Conservation (phyloP, 495 filamentous ascomycete genomes). For the Podospora bellae-mahoneyi region DNA sequence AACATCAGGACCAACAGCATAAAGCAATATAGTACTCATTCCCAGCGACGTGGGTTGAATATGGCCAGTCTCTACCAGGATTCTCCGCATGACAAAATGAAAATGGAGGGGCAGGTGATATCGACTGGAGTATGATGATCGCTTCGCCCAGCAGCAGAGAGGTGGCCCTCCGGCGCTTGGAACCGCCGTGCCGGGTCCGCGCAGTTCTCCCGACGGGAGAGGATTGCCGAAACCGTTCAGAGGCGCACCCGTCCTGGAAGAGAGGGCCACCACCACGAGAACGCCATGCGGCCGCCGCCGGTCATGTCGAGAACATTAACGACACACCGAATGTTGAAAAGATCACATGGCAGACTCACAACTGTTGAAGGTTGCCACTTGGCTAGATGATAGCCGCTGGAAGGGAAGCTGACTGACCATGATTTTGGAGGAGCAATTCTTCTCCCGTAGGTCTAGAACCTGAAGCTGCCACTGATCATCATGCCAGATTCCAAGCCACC, state of each 20-base stretch:
- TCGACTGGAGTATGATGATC: not conserved
- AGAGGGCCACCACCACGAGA: not conserved
- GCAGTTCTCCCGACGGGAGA: slow-evolving; percentile 2
- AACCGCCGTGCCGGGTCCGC: slow-evolving; percentile 20
- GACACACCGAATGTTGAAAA: not conserved
- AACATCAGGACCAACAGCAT: slow-evolving; percentile 6
- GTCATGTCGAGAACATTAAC: not conserved
- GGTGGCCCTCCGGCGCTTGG: slow-evolving; percentile 17
- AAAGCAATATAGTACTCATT: not conserved
- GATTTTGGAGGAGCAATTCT: not conserved
- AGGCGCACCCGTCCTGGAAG: not conserved
- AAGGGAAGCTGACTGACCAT: not conserved
- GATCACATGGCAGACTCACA: not conserved
- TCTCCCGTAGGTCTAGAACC: not conserved
- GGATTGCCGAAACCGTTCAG: slow-evolving; percentile 10
- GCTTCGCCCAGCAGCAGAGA: not conserved
- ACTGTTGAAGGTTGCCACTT: not conserved
- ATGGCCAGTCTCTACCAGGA: not conserved
- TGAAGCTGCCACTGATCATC: not conserved
- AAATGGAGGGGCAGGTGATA: not conserved
- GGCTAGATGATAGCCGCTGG: not conserved
- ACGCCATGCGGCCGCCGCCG: too few relatives aligned
- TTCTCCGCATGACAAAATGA: not conserved
- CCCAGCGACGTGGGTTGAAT: slow-evolving; percentile 3
- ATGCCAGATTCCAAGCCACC: too few relatives aligned